Evolutionary conservation across 768 basidiomycete species (phyloP).

Genomic region (Pleurotus giganteus): DNA sequence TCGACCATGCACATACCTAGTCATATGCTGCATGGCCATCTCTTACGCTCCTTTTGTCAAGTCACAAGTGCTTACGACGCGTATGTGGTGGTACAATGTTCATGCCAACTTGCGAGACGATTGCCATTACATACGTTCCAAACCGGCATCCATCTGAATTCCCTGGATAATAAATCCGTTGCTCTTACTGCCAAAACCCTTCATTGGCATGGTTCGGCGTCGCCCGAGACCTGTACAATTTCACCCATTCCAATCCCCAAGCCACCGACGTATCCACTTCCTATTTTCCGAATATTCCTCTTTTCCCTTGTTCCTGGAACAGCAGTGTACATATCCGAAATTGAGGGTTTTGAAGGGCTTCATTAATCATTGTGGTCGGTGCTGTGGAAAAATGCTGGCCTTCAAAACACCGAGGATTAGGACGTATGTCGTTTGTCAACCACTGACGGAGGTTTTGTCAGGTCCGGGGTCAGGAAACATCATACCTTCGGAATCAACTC

Average conservation of each 20-base stretch:
- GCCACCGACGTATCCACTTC: conserved; percentile 9
- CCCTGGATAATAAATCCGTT: neutral
- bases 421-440: conserved; percentile 8
- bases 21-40: neutral
- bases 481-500: neutral
- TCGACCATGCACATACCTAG: neutral
- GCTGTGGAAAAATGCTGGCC: conserved; percentile 8
- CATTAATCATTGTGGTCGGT: conserved; percentile 1
- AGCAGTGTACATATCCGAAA: neutral
- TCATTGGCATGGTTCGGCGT: neutral
- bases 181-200: neutral
- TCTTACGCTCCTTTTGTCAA: too few relatives aligned
- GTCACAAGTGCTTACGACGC: neutral
- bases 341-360: neutral
- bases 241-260: neutral
- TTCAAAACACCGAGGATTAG: conserved; percentile 11
- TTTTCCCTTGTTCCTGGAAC: conserved; percentile 7
- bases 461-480: neutral
- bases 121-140: neutral
- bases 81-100: neutral
- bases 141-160: neutral
- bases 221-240: neutral
- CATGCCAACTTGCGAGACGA: neutral
- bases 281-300: conserved; percentile 10
- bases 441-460: neutral